These are phyloP conservation scores for Adansonia grandidieri DNA, from an alignment of 441 rosid species.

Conservation along the genomic window DNA sequence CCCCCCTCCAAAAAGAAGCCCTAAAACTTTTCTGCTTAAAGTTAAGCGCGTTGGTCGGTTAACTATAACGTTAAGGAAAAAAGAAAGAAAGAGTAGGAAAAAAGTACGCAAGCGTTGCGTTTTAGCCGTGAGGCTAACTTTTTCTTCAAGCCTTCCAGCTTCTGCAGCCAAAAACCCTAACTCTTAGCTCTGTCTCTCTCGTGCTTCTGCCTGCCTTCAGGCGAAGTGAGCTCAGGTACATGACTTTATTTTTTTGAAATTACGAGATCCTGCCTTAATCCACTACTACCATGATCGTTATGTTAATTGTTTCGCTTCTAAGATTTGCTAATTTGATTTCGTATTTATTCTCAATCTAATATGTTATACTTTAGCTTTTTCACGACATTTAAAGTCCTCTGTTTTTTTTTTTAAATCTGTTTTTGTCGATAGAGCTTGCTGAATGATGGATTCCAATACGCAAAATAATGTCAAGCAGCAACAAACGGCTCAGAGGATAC, in stretches of 20 bases:
- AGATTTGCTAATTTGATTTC: background rate
- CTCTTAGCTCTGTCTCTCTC: background rate
- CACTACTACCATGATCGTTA: background rate
- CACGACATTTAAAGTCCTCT: background rate
- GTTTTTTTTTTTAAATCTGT: background rate
- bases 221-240: background rate
- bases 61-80: background rate
- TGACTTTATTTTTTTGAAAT: background rate
- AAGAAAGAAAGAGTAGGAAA: background rate
- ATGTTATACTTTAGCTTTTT: background rate
- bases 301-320: slow-evolving; percentile 5
- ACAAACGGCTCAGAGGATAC: slow-evolving; percentile 49
- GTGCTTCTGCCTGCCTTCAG: background rate
- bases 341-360: background rate
- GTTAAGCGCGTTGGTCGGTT: too few species aligned
- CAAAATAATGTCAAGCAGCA: slow-evolving; percentile 36
- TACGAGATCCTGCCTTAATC: background rate
- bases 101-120: background rate
- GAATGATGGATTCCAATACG: slow-evolving; percentile 47
- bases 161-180: slow-evolving; percentile 10
- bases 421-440: background rate
- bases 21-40: too few species aligned
- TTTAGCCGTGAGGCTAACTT: background rate
- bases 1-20: too few species aligned
- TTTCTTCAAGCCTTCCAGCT: background rate